phyloP scores from a whole-genome alignment of 2,329 filamentous ascomycete genomes.

The Calonectria pauciramosa region DNA sequence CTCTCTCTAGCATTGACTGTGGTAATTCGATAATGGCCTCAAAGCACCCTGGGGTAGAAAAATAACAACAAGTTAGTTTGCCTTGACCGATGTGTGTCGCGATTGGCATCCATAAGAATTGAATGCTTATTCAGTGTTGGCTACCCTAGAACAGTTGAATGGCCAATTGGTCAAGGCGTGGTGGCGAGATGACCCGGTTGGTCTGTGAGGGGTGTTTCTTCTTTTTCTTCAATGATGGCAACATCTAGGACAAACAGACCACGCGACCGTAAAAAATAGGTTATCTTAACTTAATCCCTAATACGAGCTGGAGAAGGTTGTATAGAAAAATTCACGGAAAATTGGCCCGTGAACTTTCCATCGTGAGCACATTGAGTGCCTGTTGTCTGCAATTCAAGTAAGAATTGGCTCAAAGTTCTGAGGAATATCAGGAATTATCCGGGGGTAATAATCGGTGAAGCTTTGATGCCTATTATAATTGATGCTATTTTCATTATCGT shows the following conservation, averaged over 20 bases:
- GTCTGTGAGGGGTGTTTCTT: neutral
- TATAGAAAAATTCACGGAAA: neutral
- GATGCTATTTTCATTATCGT: neutral
- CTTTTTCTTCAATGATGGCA: neutral
- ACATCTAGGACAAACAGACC: neutral
- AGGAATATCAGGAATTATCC: neutral
- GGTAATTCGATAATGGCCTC: neutral
- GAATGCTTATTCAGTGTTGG: no score
- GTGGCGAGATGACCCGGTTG: neutral
- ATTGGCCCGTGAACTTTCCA: no score
- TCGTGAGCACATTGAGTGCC: neutral
- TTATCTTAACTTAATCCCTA: neutral
- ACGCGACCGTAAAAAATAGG: neutral
- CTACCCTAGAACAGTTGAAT: neutral
- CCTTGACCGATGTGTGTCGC: no score
- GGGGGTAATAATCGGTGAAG: neutral
- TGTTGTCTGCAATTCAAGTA: neutral
- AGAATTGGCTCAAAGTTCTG: neutral
- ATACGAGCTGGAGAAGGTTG: neutral
- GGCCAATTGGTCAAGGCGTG: neutral
- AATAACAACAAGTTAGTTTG: no score
- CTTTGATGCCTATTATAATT: neutral
- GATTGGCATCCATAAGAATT: no score
- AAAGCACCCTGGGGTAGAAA: no score
- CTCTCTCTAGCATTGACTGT: neutral